A percentile compares a stretch with the other conserved stretches of the same genome.
Evolutionary conservation across 2,329 filamentous ascomycete species (phyloP).

Genomic region (Epichloe coenophiala): DNA sequence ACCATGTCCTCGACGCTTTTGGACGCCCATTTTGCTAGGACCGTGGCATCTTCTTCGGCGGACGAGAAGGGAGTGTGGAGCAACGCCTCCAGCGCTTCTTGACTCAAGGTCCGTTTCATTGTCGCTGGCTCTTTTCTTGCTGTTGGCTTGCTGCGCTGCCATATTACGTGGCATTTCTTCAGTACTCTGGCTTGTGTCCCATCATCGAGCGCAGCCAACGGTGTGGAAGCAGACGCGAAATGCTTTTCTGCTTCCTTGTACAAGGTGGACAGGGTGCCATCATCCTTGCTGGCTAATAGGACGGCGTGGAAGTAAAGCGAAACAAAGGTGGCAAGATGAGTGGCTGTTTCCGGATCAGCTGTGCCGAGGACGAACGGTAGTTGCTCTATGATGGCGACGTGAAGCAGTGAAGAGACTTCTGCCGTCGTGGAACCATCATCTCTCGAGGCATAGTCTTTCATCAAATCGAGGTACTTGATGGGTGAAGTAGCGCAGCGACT

Average conservation of each 20-base stretch:
- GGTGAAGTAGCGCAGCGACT: slow-evolving; percentile 61
- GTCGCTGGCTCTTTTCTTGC: not conserved
- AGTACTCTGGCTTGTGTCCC: slow-evolving; percentile 8
- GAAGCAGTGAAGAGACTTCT: slow-evolving; percentile 42
- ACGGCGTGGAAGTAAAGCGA: slow-evolving; percentile 42
- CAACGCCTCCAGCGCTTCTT: slow-evolving; percentile 35
- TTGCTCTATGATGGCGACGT: slow-evolving; percentile 63
- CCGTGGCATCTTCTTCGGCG: slow-evolving; percentile 33
- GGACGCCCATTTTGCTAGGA: slow-evolving; percentile 52
- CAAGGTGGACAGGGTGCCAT: not conserved
- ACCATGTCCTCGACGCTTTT: slow-evolving; percentile 69
- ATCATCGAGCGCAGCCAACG: slow-evolving; percentile 11
- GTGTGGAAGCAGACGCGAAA: slow-evolving; percentile 14
- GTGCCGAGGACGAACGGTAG: slow-evolving; percentile 52
- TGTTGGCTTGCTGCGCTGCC: slow-evolving; percentile 5
- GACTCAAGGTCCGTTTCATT: slow-evolving; percentile 14
- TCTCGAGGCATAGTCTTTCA: slow-evolving; percentile 33
- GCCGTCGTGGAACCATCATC: slow-evolving; percentile 13
- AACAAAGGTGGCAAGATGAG: slow-evolving; percentile 43
- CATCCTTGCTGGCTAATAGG: slow-evolving; percentile 16
- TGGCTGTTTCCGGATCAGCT: slow-evolving; percentile 27
- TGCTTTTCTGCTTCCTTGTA: slow-evolving; percentile 18
- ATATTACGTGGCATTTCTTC: slow-evolving; percentile 3
- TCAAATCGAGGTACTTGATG: slow-evolving; percentile 68
- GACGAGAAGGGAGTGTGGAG: slow-evolving; percentile 34